Evolutionary conservation across 495 filamentous ascomycete genomes (phyloP), one percentile per base, ranked within the genome.

Genomic region (Podospora sp.): DNA sequence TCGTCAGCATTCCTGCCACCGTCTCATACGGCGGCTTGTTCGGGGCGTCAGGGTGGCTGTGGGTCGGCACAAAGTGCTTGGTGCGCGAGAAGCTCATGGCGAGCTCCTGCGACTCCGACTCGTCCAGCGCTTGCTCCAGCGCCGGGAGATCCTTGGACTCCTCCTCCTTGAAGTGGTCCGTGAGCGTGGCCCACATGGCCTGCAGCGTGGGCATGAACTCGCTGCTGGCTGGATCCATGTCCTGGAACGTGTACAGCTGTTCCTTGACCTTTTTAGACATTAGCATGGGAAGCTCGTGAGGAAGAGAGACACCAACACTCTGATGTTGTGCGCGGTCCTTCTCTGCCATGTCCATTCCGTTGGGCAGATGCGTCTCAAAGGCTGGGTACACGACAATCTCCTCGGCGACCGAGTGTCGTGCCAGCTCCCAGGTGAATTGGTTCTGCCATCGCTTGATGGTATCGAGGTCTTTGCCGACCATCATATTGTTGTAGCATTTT

Each of bases 381-480:
- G 82, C 82, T 0, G 90, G 90, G 74, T 91, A 92, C 18, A 92
- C 81, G 40, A 90, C 84, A 1, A 92, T 74, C 77, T 92, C 90
- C 73, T 92, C 87, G 62, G 80, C 86, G 69, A 91, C 79, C 0
- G 84, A 83, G 71, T 91, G 86, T 9, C 89, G 84, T 12, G 91
- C 86, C 3, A 92, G 77, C 69, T 89, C 87, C 90, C 90, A 92
- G 33, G 87, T 86, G 65, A 92, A 89, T 58, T 85, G 84, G 63
- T 92, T 92, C 73, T 87, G 84, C 76, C 78, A 91, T 18, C 81
- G 76, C 1, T 71, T 76, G 69, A 82, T 82, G 6, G 82, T 78
- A 60, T 88, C 82, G 22, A 75, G 66, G 46, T 85, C 79, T 2
- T 70, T 75, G 11, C 85, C 71, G 53, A 77, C 75, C 53, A 87